Base-by-base conservation (phyloP, 2,329 filamentous ascomycete species). In the Botrytis hyacinthi region DNA sequence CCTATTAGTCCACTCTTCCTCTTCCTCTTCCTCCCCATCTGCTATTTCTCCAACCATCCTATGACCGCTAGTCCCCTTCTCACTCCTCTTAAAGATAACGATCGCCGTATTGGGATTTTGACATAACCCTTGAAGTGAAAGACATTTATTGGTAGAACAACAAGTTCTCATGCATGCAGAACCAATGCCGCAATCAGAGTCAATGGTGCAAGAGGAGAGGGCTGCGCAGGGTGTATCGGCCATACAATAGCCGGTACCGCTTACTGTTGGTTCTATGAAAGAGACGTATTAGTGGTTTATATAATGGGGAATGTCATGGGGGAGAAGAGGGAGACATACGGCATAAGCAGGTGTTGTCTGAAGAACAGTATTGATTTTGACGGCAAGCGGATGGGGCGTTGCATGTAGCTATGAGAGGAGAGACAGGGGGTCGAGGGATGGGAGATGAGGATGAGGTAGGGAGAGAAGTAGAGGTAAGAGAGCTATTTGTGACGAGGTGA, bases 101-200 rank as follows among this genome's bases (percentile, higher is more conserved):
- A 40, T 20, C 14, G 37, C n/a, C 35, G 37, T 61, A 26, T 35
- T 46, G 10, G 51, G 67, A 22, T 70, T 70, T 10, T n/a, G 37
- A 18, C 51, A 70, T 7, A 70, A 46, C 4, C 20, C n/a, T 8
- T n/a, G 18, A 2, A 70, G 29, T 14, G 37, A 32, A 32, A 72
- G 63, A 61, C 69, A 72, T 60, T 74, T 72, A 37, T 66, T 46
- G 6, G 29, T 35, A 1, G 72, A 42, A 22, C 66, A 73, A n/a
- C 72, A 73, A 2, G 67, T 73, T n/a, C 22, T 40, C 72, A 71
- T 71, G 42, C 72, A 71, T 16, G 59, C 42, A 3, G 67, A 51
- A 20, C 72, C 63, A 4, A 20, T 12, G 20, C 44, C 42, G 22
- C 73, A 74, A 32, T 66, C 60, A 0, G 68, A 42, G 35, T 63